Evolutionary conservation across 1,139 yeast genomes (phyloP).

Genomic region (Schizosaccharomyces versatilis): DNA sequence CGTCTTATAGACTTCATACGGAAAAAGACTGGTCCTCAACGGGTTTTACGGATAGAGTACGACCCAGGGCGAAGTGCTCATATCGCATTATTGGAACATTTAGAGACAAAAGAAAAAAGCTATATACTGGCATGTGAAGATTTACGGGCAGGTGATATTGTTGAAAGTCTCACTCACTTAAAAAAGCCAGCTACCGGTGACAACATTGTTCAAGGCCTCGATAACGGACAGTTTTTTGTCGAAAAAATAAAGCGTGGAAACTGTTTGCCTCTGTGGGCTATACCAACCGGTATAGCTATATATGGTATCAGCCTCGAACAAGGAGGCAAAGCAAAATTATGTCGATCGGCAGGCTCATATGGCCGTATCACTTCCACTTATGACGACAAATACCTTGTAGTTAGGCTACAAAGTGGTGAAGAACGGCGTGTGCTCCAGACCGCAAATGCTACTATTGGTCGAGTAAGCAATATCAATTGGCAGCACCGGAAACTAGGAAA

Average conservation of each 20-base stretch:
- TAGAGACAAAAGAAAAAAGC: slow-evolving; percentile 36
- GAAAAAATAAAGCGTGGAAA: slow-evolving; percentile 84
- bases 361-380: slow-evolving; percentile 71
- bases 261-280: slow-evolving; percentile 76
- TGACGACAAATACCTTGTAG: slow-evolving; percentile 48
- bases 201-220: slow-evolving; percentile 63
- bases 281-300: slow-evolving; percentile 77
- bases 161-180: slow-evolving; percentile 51
- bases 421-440: slow-evolving; percentile 69
- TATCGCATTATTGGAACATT: slow-evolving; percentile 59
- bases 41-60: slow-evolving; percentile 73
- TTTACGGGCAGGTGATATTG: slow-evolving; percentile 71
- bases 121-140: slow-evolving; percentile 87
- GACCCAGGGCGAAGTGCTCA: slow-evolving; percentile 93
- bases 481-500: slow-evolving; percentile 81
- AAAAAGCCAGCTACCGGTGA: background rate
- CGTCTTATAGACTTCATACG: slow-evolving; percentile 65
- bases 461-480: slow-evolving; percentile 86
- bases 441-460: slow-evolving; percentile 85
- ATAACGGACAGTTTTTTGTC: slow-evolving; percentile 75
- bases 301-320: slow-evolving; percentile 66
- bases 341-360: slow-evolving; percentile 85
- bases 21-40: slow-evolving; percentile 43
- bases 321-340: slow-evolving; percentile 72
- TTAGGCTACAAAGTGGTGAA: slow-evolving; percentile 76